These are phyloP conservation scores for Sclerotiophoma versabilis DNA, from an alignment of 2,329 filamentous ascomycete species.

Conservation along the genomic window DNA sequence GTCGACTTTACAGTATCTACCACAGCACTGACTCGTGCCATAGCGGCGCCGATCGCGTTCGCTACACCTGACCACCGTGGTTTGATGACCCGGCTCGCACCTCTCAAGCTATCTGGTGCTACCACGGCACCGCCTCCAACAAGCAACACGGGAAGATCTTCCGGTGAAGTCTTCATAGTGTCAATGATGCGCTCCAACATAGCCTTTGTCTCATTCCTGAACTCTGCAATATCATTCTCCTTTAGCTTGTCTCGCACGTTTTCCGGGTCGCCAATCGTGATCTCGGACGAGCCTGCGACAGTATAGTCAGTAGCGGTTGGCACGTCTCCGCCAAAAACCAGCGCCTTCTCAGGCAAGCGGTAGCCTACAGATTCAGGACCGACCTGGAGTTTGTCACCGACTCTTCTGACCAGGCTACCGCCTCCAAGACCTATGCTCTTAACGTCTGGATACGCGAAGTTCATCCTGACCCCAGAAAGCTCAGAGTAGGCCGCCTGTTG, in stretches of 20 bases:
- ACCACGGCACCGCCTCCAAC: conserved; percentile 70
- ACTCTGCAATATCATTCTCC: conserved; percentile 48
- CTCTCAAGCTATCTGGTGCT: conserved; percentile 61
- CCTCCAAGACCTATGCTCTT: conserved; percentile 67
- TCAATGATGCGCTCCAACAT: conserved; percentile 66
- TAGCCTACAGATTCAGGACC: conserved; percentile 70
- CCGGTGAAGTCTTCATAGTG: conserved; percentile 68
- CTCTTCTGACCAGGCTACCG: conserved; percentile 61
- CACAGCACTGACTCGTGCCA: conserved; percentile 62
- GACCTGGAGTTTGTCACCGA: conserved; percentile 53
- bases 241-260: conserved; percentile 47
- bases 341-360: conserved; percentile 60
- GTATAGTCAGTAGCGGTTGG: conserved; percentile 66
- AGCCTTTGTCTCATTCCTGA: conserved; percentile 53
- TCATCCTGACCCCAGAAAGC: conserved; percentile 68
- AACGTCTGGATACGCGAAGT: conserved; percentile 62
- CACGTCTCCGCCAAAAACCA: conserved; percentile 64
- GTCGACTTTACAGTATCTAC: conserved; percentile 53
- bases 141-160: conserved; percentile 66
- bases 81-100: conserved; percentile 64
- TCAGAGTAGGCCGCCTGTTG: conserved; percentile 69
- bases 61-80: conserved; percentile 66
- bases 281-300: conserved; percentile 47
- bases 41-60: conserved; percentile 71
- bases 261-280: conserved; percentile 54